Evolutionary conservation across 805 yeast genomes (phyloP), one percentile per base, ranked within the genome.

Genomic region (Cyberlindnera nakhonratchasimensis): DNA sequence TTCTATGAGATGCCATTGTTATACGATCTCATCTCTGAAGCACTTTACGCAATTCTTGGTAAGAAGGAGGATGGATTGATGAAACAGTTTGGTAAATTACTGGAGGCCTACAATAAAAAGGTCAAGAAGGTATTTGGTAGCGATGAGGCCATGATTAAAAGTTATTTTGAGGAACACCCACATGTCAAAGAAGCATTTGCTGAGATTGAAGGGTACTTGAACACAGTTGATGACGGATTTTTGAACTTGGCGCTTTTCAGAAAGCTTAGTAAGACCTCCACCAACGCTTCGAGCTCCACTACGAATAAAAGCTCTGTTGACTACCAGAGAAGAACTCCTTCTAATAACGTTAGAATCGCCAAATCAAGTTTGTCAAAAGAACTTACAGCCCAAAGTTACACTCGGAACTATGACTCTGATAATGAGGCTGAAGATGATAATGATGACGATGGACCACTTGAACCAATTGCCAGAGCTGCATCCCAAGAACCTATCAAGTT

Each of bases 1-100:
- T 70, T 77, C 46, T 83, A 79, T 55, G 82, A 81, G 46, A 70
- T 85, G 19, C 90, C 91, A 2, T 63, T 85, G 38, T 64, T 86
- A 21, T 82, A 81, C 57, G 88, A 82, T 53, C 67, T 84, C 54
- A 75, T 84, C 37, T 65, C 78, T 37, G 93, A 86, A 55, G 79
- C 79, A 0, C 62, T 85, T 39, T 85, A 79, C 59, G 83, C 86
- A 3, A 73, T 83, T 11, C 72, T 85, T 44, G 86, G 86, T 3
- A 70, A 79, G 46, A 82, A 82, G 45, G 93, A 84, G 54, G 72
- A 73, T 8, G 68, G 70, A 17, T 36, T 70, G 25, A 54, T 54
- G 36, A 53, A 60, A 23, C 53, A 52, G 7, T 62, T 59, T 40
- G 54, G 56, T 24, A 39, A 59, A 2, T 31, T 67, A 28, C 41